Evolutionary conservation across 768 basidiomycete species (phyloP), one percentile per base, ranked within the genome.

Genomic region (Rubroboletus pulcherrimus): DNA sequence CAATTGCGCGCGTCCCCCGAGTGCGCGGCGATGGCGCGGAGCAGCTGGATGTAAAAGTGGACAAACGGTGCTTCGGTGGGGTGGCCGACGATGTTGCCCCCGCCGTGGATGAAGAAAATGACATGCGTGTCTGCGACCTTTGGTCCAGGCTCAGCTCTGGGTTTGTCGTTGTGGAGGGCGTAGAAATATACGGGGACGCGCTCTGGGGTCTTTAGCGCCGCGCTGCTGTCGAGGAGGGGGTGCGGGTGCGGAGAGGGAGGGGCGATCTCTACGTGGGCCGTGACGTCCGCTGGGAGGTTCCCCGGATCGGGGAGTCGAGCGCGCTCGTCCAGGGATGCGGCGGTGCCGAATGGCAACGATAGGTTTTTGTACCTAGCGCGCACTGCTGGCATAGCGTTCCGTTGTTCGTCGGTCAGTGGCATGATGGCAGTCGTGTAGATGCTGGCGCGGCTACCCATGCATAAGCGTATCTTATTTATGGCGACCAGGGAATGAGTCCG

Each of bases 71-170:
- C 9, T 0, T 51, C 4, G 2, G 57, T 54, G 41, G 69, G 69
- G 31, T 64, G 64, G 0, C 69, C 66, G 4, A 15, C 0, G 43
- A 63, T 0, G 17, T 63, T 55, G 1, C 50, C 67, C 11, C 67
- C 67, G 5, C 68, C 66, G 17, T 70, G 67, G 21, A 67, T 49
- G 44, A 57, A 60, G 53, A 68, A 59, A 35, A 70, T 51, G 49
- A 66, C 58, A n/a, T 30, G 55, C 11, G 55, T 56, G 14, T 65
- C 37, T 0, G 52, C 33, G 2, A 24, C 35, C 0, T 54, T 35
- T 6, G 29, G 9, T 1, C 15, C 21, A 3, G 38, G 17, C 15
- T 29, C 30, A 2, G 34, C 6, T 10, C 21, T 14, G 14, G 11
- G 31, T 9, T 1, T 3, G 24, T 54, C 35, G 26, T 19, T 17